A percentile compares a stretch with the other conserved stretches of the same genome.
Conservation (phyloP, 371 early-diverging fungal genomes). For the Mucor irregularis region DNA sequence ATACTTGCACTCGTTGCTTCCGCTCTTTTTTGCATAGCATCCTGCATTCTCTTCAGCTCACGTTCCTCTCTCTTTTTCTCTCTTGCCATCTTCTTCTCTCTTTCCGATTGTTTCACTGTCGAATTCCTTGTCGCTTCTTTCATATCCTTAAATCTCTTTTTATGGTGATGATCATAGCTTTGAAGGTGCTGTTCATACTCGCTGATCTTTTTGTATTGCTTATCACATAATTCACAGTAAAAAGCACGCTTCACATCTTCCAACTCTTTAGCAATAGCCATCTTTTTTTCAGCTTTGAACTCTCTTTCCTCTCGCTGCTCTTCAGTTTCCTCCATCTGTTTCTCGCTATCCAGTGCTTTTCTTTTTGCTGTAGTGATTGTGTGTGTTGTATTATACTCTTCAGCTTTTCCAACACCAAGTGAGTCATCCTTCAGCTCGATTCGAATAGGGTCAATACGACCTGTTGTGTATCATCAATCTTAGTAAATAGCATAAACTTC, state of each 20-base stretch:
- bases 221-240: slow-evolving; percentile 78
- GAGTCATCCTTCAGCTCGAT: slow-evolving; percentile 61
- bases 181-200: slow-evolving; percentile 79
- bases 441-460: slow-evolving; percentile 68
- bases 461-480: too few species aligned
- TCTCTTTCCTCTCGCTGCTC: slow-evolving; percentile 48
- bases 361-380: slow-evolving; percentile 61
- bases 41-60: slow-evolving; percentile 67
- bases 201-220: slow-evolving; percentile 73
- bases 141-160: slow-evolving; percentile 82
- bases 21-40: slow-evolving; percentile 58
- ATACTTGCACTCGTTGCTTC: slow-evolving; percentile 7
- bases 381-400: slow-evolving; percentile 52
- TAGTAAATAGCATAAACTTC: background rate
- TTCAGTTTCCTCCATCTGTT: slow-evolving; percentile 67
- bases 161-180: slow-evolving; percentile 80
- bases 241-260: slow-evolving; percentile 68
- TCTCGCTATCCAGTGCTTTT: slow-evolving; percentile 60
- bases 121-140: slow-evolving; percentile 56
- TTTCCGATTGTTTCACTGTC: slow-evolving; percentile 31
- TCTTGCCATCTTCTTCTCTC: slow-evolving; percentile 59
- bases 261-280: slow-evolving; percentile 59
- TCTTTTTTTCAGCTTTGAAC: slow-evolving; percentile 45
- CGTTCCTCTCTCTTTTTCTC: slow-evolving; percentile 70
- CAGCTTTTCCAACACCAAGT: slow-evolving; percentile 67